phyloP scores from a whole-genome alignment of 768 basidiomycete species.

The Termitomyces sp. region DNA sequence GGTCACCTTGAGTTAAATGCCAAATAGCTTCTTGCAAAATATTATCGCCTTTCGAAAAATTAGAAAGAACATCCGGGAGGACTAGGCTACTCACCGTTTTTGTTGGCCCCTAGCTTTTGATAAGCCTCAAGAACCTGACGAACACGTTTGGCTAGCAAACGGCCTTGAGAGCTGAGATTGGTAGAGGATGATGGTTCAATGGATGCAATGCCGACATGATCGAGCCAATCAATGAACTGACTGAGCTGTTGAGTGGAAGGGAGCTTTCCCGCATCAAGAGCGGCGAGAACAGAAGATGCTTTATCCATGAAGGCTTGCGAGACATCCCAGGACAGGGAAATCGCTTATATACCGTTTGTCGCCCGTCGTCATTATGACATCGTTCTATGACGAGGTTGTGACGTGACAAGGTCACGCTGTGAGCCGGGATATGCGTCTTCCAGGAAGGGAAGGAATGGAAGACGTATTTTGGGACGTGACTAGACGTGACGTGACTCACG shows the following conservation, averaged over 20 bases:
- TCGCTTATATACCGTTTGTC: neutral
- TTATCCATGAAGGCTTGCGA: slow-evolving; percentile 47
- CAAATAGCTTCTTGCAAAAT: slow-evolving; percentile 60
- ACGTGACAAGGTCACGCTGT: neutral
- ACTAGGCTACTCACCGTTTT: slow-evolving; percentile 42
- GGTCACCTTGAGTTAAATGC: slow-evolving; percentile 54
- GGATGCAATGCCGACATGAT: slow-evolving; percentile 40
- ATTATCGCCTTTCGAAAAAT: slow-evolving; percentile 45
- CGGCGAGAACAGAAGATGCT: slow-evolving; percentile 55
- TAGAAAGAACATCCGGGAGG: neutral
- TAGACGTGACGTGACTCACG: too few species aligned
- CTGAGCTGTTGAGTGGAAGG: slow-evolving; percentile 56
- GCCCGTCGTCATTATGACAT: slow-evolving; percentile 9
- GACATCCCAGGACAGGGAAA: neutral
- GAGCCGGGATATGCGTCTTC: too few species aligned
- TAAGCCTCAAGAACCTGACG: slow-evolving; percentile 52
- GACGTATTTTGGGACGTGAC: too few species aligned
- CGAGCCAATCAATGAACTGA: slow-evolving; percentile 48
- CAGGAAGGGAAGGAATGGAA: too few species aligned
- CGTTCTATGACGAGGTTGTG: slow-evolving; percentile 1
- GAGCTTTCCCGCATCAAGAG: slow-evolving; percentile 65
- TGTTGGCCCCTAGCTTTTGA: slow-evolving; percentile 44
- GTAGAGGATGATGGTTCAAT: slow-evolving; percentile 30
- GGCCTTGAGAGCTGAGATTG: slow-evolving; percentile 51
- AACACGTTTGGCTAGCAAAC: slow-evolving; percentile 42